A percentile compares a stretch with the other conserved stretches of the same genome.
Evolutionary conservation across 306 rosid species (phyloP).

Genomic region (Delonix regia): DNA sequence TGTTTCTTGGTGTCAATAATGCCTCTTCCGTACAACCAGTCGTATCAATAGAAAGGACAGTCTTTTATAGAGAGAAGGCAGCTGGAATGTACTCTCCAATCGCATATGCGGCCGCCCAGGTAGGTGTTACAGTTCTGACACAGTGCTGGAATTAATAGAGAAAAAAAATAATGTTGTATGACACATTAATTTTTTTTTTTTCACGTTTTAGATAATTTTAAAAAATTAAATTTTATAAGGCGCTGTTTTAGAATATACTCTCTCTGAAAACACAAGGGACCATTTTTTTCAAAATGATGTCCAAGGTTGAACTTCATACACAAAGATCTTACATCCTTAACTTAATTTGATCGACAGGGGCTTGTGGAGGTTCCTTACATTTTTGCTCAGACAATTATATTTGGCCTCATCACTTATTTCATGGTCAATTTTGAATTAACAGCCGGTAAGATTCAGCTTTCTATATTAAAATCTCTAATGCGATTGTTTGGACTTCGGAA

Average conservation of each 20-base stretch:
- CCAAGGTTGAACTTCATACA: not conserved
- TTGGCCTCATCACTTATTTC: conserved; percentile 73
- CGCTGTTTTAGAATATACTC: not conserved
- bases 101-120: conserved; percentile 79
- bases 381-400: conserved; percentile 62
- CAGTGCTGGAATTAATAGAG: not conserved
- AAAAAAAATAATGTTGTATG: too few relatives aligned
- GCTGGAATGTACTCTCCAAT: conserved; percentile 95
- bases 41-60: conserved; percentile 90
- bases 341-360: conserved; percentile 53
- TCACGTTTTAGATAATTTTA: too few relatives aligned
- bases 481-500: too few relatives aligned
- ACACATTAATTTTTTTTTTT: too few relatives aligned
- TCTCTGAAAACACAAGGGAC: not conserved
- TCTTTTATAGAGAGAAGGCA: conserved; percentile 85
- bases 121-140: conserved; percentile 15
- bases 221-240: too few relatives aligned
- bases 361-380: conserved; percentile 88
- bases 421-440: conserved; percentile 76
- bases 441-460: conserved; percentile 45
- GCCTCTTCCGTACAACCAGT: conserved; percentile 87
- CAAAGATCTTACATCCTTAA: not conserved
- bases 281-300: not conserved
- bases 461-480: not conserved
- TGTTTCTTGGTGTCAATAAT: conserved; percentile 83